phyloP scores from a whole-genome alignment of 2,329 filamentous ascomycete species.

The Dothistroma septosporum region DNA sequence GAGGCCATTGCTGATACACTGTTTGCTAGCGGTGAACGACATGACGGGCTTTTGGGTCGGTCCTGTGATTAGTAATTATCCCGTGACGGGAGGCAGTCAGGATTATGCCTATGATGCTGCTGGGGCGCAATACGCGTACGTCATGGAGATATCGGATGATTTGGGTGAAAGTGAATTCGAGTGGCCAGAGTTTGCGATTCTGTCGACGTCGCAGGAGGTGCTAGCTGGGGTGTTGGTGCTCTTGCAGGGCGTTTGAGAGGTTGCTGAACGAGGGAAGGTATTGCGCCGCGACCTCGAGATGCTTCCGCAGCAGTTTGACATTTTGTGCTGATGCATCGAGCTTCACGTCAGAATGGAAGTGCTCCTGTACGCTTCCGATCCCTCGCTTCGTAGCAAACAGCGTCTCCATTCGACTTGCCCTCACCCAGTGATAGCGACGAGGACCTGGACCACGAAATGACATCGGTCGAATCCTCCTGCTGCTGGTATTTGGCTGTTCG shows the following conservation, averaged over 20 bases:
- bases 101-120: constrained; percentile 14
- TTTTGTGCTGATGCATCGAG: too few relatives aligned
- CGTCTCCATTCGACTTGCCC: too few relatives aligned
- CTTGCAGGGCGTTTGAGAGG: neutral
- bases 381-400: too few relatives aligned
- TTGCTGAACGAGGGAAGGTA: too few relatives aligned
- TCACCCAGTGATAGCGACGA: too few relatives aligned
- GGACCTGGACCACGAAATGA: too few relatives aligned
- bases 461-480: too few relatives aligned
- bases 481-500: too few relatives aligned
- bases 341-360: too few relatives aligned
- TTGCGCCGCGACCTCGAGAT: too few relatives aligned
- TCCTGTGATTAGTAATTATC: neutral
- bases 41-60: constrained; percentile 50
- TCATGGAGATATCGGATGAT: constrained; percentile 7
- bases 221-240: neutral
- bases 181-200: constrained; percentile 1
- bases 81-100: constrained; percentile 3
- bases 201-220: neutral
- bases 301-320: too few relatives aligned
- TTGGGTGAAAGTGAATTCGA: constrained; percentile 1
- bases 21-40: constrained; percentile 32
- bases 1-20: neutral
- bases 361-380: too few relatives aligned
- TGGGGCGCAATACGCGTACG: constrained; percentile 11